Percentiles rank a stretch among this genome's conserved stretches.
These are phyloP conservation scores for Silene conica DNA, from an alignment of 148 eudicot genomes.

Conservation along the genomic window DNA sequence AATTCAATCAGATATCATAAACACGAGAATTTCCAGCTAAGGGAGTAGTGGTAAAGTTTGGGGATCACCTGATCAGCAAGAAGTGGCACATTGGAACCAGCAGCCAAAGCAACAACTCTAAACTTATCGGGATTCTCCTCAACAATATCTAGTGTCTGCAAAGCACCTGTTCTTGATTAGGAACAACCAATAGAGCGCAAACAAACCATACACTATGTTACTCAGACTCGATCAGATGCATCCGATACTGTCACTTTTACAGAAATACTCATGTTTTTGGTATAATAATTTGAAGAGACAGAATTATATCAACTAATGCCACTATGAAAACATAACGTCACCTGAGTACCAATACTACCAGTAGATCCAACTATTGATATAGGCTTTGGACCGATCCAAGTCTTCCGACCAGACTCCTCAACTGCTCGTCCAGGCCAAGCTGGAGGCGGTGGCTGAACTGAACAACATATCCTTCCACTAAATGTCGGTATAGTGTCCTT, in stretches of 20 bases:
- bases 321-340: constrained; percentile 14
- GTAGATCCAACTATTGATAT: constrained; percentile 92
- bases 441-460: constrained; percentile 79
- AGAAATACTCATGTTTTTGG: no score
- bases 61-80: constrained; percentile 94
- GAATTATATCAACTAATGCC: neutral
- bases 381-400: constrained; percentile 95
- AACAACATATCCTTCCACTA: constrained; percentile 62
- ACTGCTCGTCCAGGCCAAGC: constrained; percentile 98
- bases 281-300: no score
- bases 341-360: constrained; percentile 99
- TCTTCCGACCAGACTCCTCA: constrained; percentile 51
- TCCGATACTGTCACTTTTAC: no score
- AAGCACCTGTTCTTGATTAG: constrained; percentile 22
- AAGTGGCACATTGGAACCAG: constrained; percentile 97
- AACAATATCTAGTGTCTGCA: constrained; percentile 90
- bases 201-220: neutral
- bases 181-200: constrained; percentile 14
- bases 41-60: neutral
- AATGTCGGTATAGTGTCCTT: constrained; percentile 40
- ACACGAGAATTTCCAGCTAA: neutral
- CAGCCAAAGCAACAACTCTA: constrained; percentile 90
- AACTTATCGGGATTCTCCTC: constrained; percentile 89
- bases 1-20: neutral
- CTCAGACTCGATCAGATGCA: no score